Base-by-base conservation (phyloP, 305 asterid species). In the Euphrasia arctica region DNA sequence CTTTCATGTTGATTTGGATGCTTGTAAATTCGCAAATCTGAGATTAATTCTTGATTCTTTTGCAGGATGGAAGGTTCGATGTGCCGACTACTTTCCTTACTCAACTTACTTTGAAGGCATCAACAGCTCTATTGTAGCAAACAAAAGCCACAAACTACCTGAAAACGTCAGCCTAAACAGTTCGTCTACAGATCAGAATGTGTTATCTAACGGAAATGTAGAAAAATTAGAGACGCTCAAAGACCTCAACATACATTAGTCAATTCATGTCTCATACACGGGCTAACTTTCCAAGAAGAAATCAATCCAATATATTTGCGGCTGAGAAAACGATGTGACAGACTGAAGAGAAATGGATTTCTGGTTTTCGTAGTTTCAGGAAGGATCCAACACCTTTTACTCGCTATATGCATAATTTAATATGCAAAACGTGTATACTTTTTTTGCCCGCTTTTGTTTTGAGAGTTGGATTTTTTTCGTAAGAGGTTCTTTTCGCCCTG, bases 1-100 rank as follows among this genome's bases (percentile, higher is more conserved):
- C 25, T 22, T 39, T 65, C 39, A 41, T 34, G 41, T 60, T 58
- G 54, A 39, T 39, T 51, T 9, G 47, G 42, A 66, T 65, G 18
- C 51, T 55, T 36, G 7, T 36, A 22, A 36, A 7, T 58, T 60
- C 43, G 64, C 29, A 14, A 39, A 58, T 42, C 58, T 41, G 42
- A 51, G 31, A 32, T 55, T 2, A 39, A 52, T 42, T 31, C 60
- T 66, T 62, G 51, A 42, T 69, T 47, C 54, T 54, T 52, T 62
- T 73, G 76, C 78, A 94, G 99, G 95, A 78, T 94, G 99, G 99
- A 88, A 84, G 75, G 76, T 18, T 29, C 87, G 69, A 22, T 94
- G 98, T 67, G 87, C 95, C 10, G 95, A 80, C 70, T 82, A 72
- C 82, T 94, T 88, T 77, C 93, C 90, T 9, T 72, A 79, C 71